Evolutionary conservation across 495 filamentous ascomycete genomes (phyloP), one percentile per base, ranked within the genome.

Genomic region (Xylaria palmicola): DNA sequence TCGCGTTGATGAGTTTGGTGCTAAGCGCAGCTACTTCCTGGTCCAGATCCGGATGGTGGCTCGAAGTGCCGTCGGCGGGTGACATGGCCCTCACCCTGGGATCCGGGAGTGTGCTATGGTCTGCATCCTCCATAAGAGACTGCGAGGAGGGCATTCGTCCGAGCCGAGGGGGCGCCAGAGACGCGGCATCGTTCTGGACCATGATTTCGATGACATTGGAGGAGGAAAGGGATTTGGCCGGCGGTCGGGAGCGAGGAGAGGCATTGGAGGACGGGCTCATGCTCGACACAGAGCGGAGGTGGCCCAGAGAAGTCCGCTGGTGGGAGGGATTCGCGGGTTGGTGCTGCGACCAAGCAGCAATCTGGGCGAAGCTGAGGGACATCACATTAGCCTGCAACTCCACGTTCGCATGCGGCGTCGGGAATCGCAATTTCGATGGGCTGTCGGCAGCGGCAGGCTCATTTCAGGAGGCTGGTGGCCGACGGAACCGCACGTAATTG

Each of bases 1-100:
- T 97, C 53, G 94, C 93, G 66, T 92, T 92, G 59, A 98, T 92
- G 53, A 98, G 82, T 75, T 98, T 98, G 48, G 92, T 93, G 73
- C 91, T 97, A 22, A 98, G 79, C 3, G 91, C 84, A 27, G 94
- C 89, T 12, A 98, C 92, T 74, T 98, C 94, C 56, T 87, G 85
- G 71, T 88, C 91, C 45, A 96, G 79, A 67, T 93, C 91, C 19
- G 91, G 90, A 63, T 92, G 89, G 51, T 72, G 74, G 9, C 55
- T 66, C 30, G 54, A 44, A 67, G 61, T 62, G 27, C 60, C 63
- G 26, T 65, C 59, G 1, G 72, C 61, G 30, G 77, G 73, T 54
- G 69, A 77, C 65, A 72, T 67, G 15, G 68, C 72, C 40, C 78
- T 72, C 59, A 69, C 79, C 54, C 79, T 70, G 15, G 79, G 79